Conservation (phyloP, 768 basidiomycete genomes). For the Erythrobasidium yunnanense region DNA sequence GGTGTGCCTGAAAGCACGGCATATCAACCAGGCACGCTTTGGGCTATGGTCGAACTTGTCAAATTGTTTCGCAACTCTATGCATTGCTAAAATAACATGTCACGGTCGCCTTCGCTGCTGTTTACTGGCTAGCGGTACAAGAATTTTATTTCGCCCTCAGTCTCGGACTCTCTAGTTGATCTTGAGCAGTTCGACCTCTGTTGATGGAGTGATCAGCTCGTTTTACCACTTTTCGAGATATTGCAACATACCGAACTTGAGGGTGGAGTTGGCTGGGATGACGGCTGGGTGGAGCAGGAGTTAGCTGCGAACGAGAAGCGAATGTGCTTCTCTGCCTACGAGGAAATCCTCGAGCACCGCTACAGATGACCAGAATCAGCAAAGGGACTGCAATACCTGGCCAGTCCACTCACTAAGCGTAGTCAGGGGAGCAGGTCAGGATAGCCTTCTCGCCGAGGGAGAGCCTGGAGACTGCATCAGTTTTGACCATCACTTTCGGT, state of each 20-base stretch:
- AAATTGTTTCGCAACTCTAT: too few relatives aligned
- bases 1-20: too few relatives aligned
- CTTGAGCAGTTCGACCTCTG: constrained; percentile 58
- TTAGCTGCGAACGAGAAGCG: too few relatives aligned
- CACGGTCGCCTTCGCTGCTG: too few relatives aligned
- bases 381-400: constrained; percentile 44
- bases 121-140: too few relatives aligned
- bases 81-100: too few relatives aligned
- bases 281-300: constrained; percentile 44
- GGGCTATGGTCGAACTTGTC: too few relatives aligned
- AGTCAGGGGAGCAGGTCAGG: constrained; percentile 59
- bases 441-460: constrained; percentile 64
- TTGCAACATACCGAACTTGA: constrained; percentile 51
- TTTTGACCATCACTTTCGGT: too few relatives aligned
- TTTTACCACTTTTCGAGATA: neutral
- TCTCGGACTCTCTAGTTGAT: constrained; percentile 58
- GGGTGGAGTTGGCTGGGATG: constrained; percentile 57
- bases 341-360: constrained; percentile 59
- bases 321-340: constrained; percentile 35
- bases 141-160: too few relatives aligned
- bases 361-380: constrained; percentile 51
- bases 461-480: too few relatives aligned
- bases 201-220: neutral
- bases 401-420: constrained; percentile 41
- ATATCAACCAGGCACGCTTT: too few relatives aligned